Base-by-base conservation (phyloP, 1,284 basidiomycete species). In the Ustilago bromivora region DNA sequence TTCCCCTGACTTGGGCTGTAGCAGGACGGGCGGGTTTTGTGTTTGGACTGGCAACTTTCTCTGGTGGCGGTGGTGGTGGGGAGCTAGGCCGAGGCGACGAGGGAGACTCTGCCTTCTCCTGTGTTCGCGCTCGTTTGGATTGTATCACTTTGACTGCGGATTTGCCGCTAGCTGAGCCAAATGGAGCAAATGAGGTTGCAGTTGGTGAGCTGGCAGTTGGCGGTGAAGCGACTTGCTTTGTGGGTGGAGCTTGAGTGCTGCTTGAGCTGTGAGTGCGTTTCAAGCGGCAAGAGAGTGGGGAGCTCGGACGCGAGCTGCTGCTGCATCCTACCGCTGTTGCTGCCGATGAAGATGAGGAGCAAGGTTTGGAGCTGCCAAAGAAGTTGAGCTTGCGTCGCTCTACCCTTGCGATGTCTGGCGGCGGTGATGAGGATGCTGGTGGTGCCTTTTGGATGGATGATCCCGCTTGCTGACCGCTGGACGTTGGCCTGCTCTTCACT, bases 311-410 rank as follows among this genome's bases (percentile, higher is more conserved):
- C 15, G 61, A 35, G 36, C 61, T 58, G 36, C 58, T 71, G 62
- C 51, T 61, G 3, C 59, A 19, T 19, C 15, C 55, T 9, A 13
- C n/a, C 17, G 40, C 23, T 2, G 58, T 31, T 55, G 59, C 34
- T 35, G 36, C 23, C 12, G 49, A 9, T 28, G n/a, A 34, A 19
- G 41, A 47, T 12, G 56, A 52, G 8, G 51, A n/a, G 6, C 43
- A 34, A 4, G 53, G 8, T 41, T 52, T 46, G 11, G 46, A 36
- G 32, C 12, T 34, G 49, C 70, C 66, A 38, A 77, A 77, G 43
- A 77, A 77, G 66, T 77, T 52, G 23, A 77, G 23, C 38, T 66
- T 72, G 19, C 60, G 62, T 31, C 70, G 52, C 46, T 70, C 68
- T 8, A 28, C 19, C 9, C 62, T 53, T 3, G 68, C 61, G 12